Evolutionary conservation across 148 eudicot species (phyloP), one percentile per base, ranked within the genome.

Genomic region (Vaccinium corymbosum): DNA sequence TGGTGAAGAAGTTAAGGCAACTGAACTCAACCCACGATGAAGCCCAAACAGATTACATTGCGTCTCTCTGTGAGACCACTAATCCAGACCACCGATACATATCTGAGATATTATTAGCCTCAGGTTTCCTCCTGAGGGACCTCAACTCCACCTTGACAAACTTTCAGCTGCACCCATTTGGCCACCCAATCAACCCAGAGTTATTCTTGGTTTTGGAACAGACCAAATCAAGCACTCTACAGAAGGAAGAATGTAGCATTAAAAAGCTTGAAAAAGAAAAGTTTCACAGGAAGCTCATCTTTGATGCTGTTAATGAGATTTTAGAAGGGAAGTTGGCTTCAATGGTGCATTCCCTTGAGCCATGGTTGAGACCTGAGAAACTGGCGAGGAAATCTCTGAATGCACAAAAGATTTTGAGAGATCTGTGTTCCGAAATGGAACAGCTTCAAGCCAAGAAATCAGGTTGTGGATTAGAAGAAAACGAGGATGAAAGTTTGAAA

Each of bases 41-140:
- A 90, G 89, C 88, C 64, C 92, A 82, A 51, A 94, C 94, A 3
- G 98, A 94, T 83, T 93, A 95, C 88, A 94, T 95, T 51, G 98
- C 98, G 50, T 95, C 98, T 48, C 88, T 95, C n/a, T 95, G 98
- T 79, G 98, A 94, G 66, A 94, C 93, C 87, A 84, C 91, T 8
- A 90, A 93, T 80, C 98, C 98, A 6, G 96, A 95, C 77, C 87
- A 95, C 84, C 87, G 98, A 88, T 95, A 95, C 88, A 87, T 95
- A 66, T 93, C 98, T 12, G 98, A 95, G 85, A 93, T 95, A 53
- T 88, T 95, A 74, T 86, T 95, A 80, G 96, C 98, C 79, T 95
- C 98, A 0, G 98, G 98, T 68, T 94, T 95, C 71, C 93, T 95
- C 66, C 98, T 95, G 73, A 85, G 98, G 83, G 98, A 94, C 82